Conservation (phyloP, 352 stramenopile genomes). For the Thalassiosira oceanica region DNA sequence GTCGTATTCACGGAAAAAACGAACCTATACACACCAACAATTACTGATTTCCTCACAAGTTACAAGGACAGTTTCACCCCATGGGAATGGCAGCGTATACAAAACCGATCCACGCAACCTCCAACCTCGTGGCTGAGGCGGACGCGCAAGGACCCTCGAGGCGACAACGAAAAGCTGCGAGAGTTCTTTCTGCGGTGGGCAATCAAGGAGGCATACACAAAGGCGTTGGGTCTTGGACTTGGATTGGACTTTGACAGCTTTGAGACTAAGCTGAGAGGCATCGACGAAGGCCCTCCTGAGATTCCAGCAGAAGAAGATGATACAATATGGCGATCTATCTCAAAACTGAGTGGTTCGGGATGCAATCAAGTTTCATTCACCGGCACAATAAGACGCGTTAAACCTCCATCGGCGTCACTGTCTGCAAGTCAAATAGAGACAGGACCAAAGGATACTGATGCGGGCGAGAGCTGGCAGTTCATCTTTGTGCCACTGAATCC, state of each 20-base stretch:
- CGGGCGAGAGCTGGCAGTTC: slow-evolving; percentile 26
- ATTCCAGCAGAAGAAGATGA: neutral
- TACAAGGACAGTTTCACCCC: slow-evolving; percentile 56
- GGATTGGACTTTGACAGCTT: slow-evolving; percentile 64
- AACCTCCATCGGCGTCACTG: slow-evolving; percentile 11
- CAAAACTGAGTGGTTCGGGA: slow-evolving; percentile 5
- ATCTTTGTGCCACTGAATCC: slow-evolving; percentile 29
- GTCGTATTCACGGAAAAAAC: slow-evolving; percentile 51
- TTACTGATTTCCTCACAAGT: slow-evolving; percentile 55
- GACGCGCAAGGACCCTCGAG: neutral
- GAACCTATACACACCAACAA: slow-evolving; percentile 34
- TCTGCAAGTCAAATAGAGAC: slow-evolving; percentile 14
- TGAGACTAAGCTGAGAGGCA: slow-evolving; percentile 40
- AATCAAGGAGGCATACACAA: slow-evolving; percentile 80
- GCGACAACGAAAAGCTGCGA: slow-evolving; percentile 25
- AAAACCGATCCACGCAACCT: slow-evolving; percentile 6
- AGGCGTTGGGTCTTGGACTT: slow-evolving; percentile 73
- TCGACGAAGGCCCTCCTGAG: slow-evolving; percentile 14
- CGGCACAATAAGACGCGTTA: neutral
- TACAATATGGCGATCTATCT: slow-evolving; percentile 11
- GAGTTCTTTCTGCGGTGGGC: slow-evolving; percentile 76
- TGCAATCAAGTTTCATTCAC: neutral
- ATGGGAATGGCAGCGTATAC: slow-evolving; percentile 55
- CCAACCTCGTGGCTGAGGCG: neutral
- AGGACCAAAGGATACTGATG: neutral